Base-by-base conservation (phyloP, 2,329 filamentous ascomycete species). In the Gyromitra esculenta region DNA sequence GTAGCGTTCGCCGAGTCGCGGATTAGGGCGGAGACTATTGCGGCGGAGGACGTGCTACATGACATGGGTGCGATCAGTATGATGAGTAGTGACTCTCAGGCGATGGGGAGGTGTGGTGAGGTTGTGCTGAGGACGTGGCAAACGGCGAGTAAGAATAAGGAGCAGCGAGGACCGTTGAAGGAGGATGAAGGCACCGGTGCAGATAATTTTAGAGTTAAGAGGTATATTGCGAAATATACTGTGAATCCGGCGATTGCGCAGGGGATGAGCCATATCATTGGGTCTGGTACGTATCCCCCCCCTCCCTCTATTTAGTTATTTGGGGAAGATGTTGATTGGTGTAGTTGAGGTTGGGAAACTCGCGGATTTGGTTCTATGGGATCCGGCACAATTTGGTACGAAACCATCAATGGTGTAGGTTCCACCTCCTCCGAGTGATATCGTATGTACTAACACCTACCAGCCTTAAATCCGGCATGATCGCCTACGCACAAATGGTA, bases 51-150 rank as follows among this genome's bases (percentile, higher is more conserved):
- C 83, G 94, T 98, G 0, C 89, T 98, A 18, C 95, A 98, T 83
- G 95, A 98, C 81, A 87, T 97, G 0, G 95, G 95, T 73, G 95
- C 95, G 79, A 97, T 98, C 84, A 94, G 91, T 83, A 98, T 98
- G 94, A 97, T 98, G 93, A 93, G 90, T 76, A 94, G 91, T 0
- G 95, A 98, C 85, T 95, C 92, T 0, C 95, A 98, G 84, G 95
- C 95, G 81, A 98, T 98, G 95, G 95, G 95, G 73, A 91, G 95
- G 65, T 97, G 93, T 82, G 95, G 95, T 79, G 95, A 98, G 85
- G 95, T 98, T 69, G 89, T 98, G 77, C 86, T 96, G 31, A 89
- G 95, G 11, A 97, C 95, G 0, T 98, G 95, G 95, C 94, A 97
- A 84, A 98, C 95, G 1, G 95, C 95, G 0, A 93, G 97, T 85